phyloP scores from a whole-genome alignment of 2,329 filamentous ascomycete genomes.

The Calonectria naviculata region DNA sequence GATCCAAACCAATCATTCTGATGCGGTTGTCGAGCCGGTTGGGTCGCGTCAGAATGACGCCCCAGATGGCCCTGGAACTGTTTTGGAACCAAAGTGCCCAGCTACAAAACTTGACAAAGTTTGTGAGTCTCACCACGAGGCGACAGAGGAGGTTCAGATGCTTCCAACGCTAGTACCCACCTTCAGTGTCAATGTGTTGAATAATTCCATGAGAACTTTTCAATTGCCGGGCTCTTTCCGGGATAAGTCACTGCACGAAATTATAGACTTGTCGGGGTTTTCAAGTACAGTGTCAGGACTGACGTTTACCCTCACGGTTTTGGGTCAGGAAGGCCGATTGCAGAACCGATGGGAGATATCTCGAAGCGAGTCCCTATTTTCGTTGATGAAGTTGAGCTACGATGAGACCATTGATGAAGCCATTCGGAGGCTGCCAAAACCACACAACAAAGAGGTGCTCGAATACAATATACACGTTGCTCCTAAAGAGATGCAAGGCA shows the following conservation, averaged over 20 bases:
- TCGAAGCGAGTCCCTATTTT: neutral
- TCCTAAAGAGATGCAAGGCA: neutral
- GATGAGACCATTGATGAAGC: neutral
- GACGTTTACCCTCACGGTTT: neutral
- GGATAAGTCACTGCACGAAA: slow-evolving; percentile 11
- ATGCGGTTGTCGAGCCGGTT: neutral
- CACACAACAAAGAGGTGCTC: neutral
- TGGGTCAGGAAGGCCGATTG: no score
- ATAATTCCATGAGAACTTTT: neutral
- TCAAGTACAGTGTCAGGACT: neutral
- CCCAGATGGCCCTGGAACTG: neutral
- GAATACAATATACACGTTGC: neutral
- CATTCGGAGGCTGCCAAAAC: no score
- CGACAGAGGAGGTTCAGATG: neutral
- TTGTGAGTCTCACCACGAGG: neutral
- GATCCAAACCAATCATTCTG: neutral
- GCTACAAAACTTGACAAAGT: neutral
- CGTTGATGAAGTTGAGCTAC: neutral
- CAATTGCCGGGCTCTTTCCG: slow-evolving; percentile 9
- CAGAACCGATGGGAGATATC: neutral
- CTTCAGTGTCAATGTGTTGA: slow-evolving; percentile 13
- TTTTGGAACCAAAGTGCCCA: neutral
- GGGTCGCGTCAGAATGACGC: neutral
- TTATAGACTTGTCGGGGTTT: slow-evolving; percentile 19
- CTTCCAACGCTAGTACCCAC: neutral